These are phyloP conservation scores for Gynandropsis gynandra DNA, from an alignment of 345 rosid species.

Conservation along the genomic window DNA sequence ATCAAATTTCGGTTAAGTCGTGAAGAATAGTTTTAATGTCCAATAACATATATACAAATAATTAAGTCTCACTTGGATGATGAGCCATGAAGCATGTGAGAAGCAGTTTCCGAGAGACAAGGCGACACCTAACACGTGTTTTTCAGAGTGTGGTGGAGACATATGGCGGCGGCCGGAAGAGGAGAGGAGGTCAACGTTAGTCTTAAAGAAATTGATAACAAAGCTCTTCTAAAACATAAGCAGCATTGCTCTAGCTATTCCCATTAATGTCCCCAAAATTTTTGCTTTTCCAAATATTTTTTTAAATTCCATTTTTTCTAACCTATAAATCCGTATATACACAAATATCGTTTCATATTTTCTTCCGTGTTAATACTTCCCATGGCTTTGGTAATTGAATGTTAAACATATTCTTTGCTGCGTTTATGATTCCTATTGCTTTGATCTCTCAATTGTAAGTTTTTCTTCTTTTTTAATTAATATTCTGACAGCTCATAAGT, in stretches of 20 bases:
- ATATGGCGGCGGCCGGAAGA: not conserved
- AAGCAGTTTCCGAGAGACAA: conserved; percentile 28
- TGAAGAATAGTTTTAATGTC: too few species aligned
- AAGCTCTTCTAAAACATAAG: conserved; percentile 49
- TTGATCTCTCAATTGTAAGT: too few species aligned
- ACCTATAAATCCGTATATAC: too few species aligned
- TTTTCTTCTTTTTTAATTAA: too few species aligned
- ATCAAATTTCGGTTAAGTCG: too few species aligned
- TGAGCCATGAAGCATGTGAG: conserved; percentile 32
- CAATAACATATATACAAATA: too few species aligned
- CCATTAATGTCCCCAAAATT: conserved; percentile 42
- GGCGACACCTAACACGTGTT: conserved; percentile 24
- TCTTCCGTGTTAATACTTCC: too few species aligned
- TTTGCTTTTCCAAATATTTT: conserved; percentile 39
- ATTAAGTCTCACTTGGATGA: conserved; percentile 34
- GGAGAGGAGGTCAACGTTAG: conserved; percentile 39
- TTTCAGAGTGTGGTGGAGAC: not conserved
- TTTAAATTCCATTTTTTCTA: conserved; percentile 36
- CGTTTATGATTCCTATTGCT: too few species aligned
- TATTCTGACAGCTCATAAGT: too few species aligned
- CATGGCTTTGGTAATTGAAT: too few species aligned
- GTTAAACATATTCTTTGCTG: too few species aligned
- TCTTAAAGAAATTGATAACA: conserved; percentile 28
- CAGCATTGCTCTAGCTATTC: conserved; percentile 49
- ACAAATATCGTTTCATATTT: too few species aligned